These are phyloP conservation scores for Malassezia yamatoensis DNA, from an alignment of 1,284 basidiomycete genomes.

Conservation along the genomic window DNA sequence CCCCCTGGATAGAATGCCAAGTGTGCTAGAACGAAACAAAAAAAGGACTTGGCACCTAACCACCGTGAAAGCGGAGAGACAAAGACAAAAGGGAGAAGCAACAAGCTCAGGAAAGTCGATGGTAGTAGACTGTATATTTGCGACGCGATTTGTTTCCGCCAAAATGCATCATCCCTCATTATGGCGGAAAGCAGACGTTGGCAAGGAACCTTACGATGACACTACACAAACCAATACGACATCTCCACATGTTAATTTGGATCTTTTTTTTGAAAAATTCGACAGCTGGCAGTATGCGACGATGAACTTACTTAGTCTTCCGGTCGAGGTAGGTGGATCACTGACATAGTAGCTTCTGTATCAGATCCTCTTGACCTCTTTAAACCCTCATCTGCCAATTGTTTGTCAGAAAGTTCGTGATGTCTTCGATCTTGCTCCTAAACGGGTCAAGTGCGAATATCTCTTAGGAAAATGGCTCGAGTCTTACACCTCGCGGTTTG, in stretches of 20 bases:
- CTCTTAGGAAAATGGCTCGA: slow-evolving; percentile 14
- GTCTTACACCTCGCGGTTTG: slow-evolving; percentile 2
- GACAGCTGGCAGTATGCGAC: background rate
- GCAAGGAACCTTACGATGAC: no score
- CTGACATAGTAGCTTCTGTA: slow-evolving; percentile 3
- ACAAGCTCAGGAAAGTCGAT: background rate
- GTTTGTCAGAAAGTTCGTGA: background rate
- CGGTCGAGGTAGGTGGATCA: background rate
- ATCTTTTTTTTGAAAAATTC: background rate
- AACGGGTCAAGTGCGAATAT: background rate
- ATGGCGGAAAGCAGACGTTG: no score
- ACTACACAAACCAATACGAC: no score
- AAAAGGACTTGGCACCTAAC: background rate
- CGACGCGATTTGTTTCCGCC: background rate
- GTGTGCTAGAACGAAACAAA: slow-evolving; percentile 5
- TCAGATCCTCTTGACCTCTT: background rate
- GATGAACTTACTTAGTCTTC: background rate
- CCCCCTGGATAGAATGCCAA: slow-evolving; percentile 29
- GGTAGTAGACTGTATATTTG: slow-evolving; percentile 1
- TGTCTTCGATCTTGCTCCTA: background rate
- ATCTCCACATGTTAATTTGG: background rate
- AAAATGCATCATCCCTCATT: background rate
- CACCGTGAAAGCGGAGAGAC: background rate
- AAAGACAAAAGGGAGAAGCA: slow-evolving; percentile 12
- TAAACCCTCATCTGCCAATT: background rate